Base-by-base conservation (phyloP, 441 rosid species). In the Codiaeum variegatum region DNA sequence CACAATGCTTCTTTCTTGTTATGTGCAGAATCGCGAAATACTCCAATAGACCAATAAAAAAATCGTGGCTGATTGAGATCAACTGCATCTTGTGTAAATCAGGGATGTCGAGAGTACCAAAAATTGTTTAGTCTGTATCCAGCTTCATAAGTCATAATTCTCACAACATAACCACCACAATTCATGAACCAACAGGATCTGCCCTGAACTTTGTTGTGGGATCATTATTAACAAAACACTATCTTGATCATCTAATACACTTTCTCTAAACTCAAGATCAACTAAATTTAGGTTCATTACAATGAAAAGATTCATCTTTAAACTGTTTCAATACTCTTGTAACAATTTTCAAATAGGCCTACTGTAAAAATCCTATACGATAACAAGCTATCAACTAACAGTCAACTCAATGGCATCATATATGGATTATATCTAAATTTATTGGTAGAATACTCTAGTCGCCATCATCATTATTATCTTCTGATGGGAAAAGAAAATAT, bases 291-390 rank as follows among this genome's bases (percentile, higher is more conserved):
- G 15, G 32, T 23, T 56, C 31, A 10, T 21, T 11, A 26, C 40
- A n/a, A 31, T 32, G 46, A 60, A 26, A 72, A 49, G 42, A 63
- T 51, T 63, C 47, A 62, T 46, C 51, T 49, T 62, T 62, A 58
- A 62, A 52, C 18, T 11, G 26, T 19, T 34, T 23, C 10, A 21
- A 51, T 63, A 36, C 54, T 52, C 69, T 52, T 52, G 40, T 47
- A 68, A 44, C 32, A 24, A 29, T 28, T 68, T 28, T 29, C 44
- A 38, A 49, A 61, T 13, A 21, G 56, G 62, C 31, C 32, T 29
- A 18, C n/a, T 52, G 21, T 28, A 29, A 24, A 26, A 5, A 54
- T 16, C 75, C 54, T 11, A 36, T 28, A 18, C 4, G 61, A 51
- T 67, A 49, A 26, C 32, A 38, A 51, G 62, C 59, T 15, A 40